Evolutionary conservation across 2,329 filamentous ascomycete species (phyloP), one percentile per base, ranked within the genome.

Genomic region (Diaporthe capsici): DNA sequence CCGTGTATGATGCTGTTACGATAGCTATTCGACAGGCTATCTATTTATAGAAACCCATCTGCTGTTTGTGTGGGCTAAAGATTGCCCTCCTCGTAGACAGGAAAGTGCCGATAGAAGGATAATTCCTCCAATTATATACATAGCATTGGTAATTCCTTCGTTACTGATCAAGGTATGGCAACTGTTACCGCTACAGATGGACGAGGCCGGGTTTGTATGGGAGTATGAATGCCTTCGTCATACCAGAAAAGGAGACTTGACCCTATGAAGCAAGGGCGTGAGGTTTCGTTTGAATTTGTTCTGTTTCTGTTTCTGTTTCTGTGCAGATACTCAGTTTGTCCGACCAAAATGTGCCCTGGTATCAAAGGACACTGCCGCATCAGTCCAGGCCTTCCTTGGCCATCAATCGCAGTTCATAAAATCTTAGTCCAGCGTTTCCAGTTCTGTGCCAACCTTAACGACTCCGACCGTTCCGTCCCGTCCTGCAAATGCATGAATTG

Each of bases 271-370:
- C 20, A 53, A 55, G 49, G 47, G 34, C 61, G 57, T 65, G 10
- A 51, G 34, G 25, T 31, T 47, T 55, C 37, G 25, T 72, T 76
- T 73, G 61, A 51, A 71, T 57, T 65, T 44, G 51, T 74, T 37
- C 39, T 39, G 51, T 65, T 72, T 28, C 58, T 75, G 39, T 55
- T 57, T 42, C 65, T 70, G 65, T 47, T 53, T 22, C 28, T 44
- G 44, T 31, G 67, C 55, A 76, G 55, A 72, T 73, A 42, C 47
- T 70, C 28, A 47, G 60, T 57, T 75, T 71, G 58, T 31, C 37
- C 31, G 10, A 22, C 20, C 17, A 61, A 25, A 37, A 31, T 51
- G 58, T 57, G 49, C 20, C 47, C 13, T 7, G 31, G 67, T 60
- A 28, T 44, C 28, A 71, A 68, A 65, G 60, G 49, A n/a, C 57